phyloP scores from a whole-genome alignment of 371 early-diverging fungal genomes.

The Mucor saturninus region DNA sequence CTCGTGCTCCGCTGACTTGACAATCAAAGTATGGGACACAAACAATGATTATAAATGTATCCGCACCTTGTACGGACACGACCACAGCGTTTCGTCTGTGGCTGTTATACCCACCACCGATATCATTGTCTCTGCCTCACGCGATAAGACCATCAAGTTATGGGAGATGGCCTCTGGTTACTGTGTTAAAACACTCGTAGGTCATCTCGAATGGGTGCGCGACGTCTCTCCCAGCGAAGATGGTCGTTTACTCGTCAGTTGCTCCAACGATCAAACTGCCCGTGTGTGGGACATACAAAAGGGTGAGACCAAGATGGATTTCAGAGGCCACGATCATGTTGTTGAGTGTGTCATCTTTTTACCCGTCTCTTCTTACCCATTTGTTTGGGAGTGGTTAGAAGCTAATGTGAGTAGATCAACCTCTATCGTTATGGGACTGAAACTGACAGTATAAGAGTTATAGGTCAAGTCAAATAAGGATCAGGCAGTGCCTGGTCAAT shows the following conservation, averaged over 20 bases:
- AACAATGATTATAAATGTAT: conserved; percentile 85
- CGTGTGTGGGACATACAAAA: conserved; percentile 80
- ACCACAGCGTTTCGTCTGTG: conserved; percentile 89
- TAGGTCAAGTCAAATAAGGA: conserved; percentile 18
- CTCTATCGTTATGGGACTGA: not conserved
- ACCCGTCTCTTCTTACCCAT: conserved; percentile 68
- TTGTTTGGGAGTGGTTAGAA: conserved; percentile 63
- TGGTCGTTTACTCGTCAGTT: conserved; percentile 72
- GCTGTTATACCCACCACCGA: conserved; percentile 76
- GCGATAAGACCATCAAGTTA: conserved; percentile 88
- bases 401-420: not conserved
- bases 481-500: conserved; percentile 63
- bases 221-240: conserved; percentile 71
- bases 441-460: not conserved
- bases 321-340: conserved; percentile 94
- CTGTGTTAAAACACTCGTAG: conserved; percentile 78
- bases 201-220: conserved; percentile 91
- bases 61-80: conserved; percentile 89
- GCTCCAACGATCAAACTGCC: conserved; percentile 89
- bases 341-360: conserved; percentile 89
- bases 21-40: conserved; percentile 90
- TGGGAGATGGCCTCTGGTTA: conserved; percentile 91
- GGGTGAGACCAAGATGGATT: conserved; percentile 78
- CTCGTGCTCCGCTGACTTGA: conserved; percentile 89
- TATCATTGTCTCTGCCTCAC: conserved; percentile 80